Conservation (phyloP, 805 yeast species). For the Ascoidea asiatica region DNA sequence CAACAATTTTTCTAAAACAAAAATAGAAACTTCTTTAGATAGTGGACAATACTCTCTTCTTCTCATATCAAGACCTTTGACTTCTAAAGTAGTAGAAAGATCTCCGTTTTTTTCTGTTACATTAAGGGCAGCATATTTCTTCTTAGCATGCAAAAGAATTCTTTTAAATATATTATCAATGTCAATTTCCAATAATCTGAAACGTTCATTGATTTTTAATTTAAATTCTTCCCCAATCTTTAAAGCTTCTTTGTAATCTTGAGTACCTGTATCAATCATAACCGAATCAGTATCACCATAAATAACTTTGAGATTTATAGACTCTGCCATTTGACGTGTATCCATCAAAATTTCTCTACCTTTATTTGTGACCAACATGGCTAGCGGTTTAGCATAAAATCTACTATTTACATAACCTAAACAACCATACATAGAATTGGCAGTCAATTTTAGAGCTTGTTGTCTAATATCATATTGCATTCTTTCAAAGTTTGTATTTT, state of each 20-base stretch:
- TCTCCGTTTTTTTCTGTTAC: conserved; percentile 39
- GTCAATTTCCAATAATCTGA: conserved; percentile 80
- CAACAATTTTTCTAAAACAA: conserved; percentile 57
- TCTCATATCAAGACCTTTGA: conserved; percentile 92
- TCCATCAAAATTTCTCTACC: conserved; percentile 93
- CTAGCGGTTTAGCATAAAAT: conserved; percentile 91
- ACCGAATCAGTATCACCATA: conserved; percentile 99
- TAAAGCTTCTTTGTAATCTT: conserved; percentile 56
- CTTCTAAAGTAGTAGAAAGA: conserved; percentile 55
- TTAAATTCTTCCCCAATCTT: conserved; percentile 80
- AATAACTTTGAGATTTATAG: conserved; percentile 68
- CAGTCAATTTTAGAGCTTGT: conserved; percentile 90
- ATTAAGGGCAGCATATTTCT: conserved; percentile 91
- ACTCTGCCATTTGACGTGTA: conserved; percentile 86
- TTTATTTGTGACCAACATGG: conserved; percentile 87
- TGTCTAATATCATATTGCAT: conserved; percentile 92
- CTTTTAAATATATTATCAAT: conserved; percentile 87
- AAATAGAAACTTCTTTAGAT: conserved; percentile 77
- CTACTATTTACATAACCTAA: conserved; percentile 84
- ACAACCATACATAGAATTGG: conserved; percentile 99
- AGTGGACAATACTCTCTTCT: conserved; percentile 94
- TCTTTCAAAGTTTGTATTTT: conserved; percentile 44
- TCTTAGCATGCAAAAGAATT: conserved; percentile 80
- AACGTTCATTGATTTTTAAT: conserved; percentile 74
- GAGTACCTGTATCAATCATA: conserved; percentile 87